Evolutionary conservation across 2,329 filamentous ascomycete genomes (phyloP).

Genomic region (Diaporthe aspalathi): DNA sequence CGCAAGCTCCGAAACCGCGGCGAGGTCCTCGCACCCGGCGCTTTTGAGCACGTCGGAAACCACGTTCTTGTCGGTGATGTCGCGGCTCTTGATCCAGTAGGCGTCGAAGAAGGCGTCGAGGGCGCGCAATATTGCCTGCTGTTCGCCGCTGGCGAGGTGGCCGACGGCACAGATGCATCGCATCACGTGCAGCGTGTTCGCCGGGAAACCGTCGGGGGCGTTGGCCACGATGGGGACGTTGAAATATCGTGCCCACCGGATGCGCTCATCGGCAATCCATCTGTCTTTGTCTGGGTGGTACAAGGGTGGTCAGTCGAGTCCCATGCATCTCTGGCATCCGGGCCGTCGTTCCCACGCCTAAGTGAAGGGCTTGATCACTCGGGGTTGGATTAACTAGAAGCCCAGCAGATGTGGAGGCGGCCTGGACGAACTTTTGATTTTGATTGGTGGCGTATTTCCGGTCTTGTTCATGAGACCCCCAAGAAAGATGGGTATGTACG

Average conservation of each 20-base stretch:
- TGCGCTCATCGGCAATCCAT: conserved; percentile 51
- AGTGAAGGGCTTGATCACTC: not conserved
- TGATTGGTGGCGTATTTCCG: conserved; percentile 51
- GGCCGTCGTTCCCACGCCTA: not conserved
- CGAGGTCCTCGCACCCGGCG: conserved; percentile 42
- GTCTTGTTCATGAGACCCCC: conserved; percentile 53
- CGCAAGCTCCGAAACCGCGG: conserved; percentile 46
- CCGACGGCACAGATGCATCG: conserved; percentile 48
- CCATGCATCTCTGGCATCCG: not conserved
- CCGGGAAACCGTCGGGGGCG: conserved; percentile 51
- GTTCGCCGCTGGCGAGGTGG: conserved; percentile 40
- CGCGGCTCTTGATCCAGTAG: conserved; percentile 49
- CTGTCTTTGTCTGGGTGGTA: conserved; percentile 50
- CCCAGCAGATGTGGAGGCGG: not conserved
- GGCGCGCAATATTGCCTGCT: conserved; percentile 42
- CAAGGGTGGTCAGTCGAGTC: not conserved
- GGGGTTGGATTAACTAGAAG: too few relatives aligned
- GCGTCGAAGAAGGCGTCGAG: conserved; percentile 50
- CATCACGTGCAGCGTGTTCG: conserved; percentile 50
- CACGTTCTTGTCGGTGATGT: conserved; percentile 46
- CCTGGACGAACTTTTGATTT: conserved; percentile 50
- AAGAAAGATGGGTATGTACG: conserved; percentile 53
- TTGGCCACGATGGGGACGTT: conserved; percentile 48
- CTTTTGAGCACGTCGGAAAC: conserved; percentile 45
- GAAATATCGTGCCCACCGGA: conserved; percentile 51